phyloP scores from a whole-genome alignment of 192 early-diverging fungal species.

The Podila verticillata region DNA sequence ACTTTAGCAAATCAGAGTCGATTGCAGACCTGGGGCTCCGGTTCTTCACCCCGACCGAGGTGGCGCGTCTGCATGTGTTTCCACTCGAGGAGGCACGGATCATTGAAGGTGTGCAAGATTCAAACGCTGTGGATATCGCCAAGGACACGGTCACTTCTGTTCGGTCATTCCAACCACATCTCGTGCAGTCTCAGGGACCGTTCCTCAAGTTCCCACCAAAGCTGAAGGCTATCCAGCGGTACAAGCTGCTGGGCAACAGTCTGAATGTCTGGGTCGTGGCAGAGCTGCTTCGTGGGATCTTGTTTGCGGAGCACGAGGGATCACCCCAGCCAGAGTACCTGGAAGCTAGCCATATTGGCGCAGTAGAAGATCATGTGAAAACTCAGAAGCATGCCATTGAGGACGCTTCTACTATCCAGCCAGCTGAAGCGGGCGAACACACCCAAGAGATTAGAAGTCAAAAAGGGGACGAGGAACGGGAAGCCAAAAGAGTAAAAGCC shows the following conservation, averaged over 20 bases:
- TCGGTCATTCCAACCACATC: slow-evolving; percentile 12
- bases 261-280: slow-evolving; percentile 86
- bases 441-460: no score
- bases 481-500: no score
- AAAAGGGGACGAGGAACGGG: no score
- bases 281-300: slow-evolving; percentile 74
- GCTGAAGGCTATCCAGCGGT: slow-evolving; percentile 73
- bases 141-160: slow-evolving; percentile 11
- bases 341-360: background rate
- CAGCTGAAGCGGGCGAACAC: no score
- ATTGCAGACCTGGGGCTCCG: slow-evolving; percentile 76
- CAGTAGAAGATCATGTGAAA: background rate
- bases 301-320: slow-evolving; percentile 57
- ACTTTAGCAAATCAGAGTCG: slow-evolving; percentile 70
- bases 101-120: background rate
- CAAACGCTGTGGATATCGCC: background rate
- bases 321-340: slow-evolving; percentile 18
- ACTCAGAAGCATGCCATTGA: background rate
- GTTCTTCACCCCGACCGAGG: slow-evolving; percentile 85
- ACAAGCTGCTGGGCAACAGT: slow-evolving; percentile 87
- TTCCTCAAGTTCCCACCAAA: slow-evolving; percentile 73
- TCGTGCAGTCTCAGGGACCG: slow-evolving; percentile 31
- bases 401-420: no score
- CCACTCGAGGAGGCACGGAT: slow-evolving; percentile 52
- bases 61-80: slow-evolving; percentile 85